Evolutionary conservation across 179 eudicot species (phyloP), one percentile per base, ranked within the genome.

Genomic region (Patellifolia procumbens): DNA sequence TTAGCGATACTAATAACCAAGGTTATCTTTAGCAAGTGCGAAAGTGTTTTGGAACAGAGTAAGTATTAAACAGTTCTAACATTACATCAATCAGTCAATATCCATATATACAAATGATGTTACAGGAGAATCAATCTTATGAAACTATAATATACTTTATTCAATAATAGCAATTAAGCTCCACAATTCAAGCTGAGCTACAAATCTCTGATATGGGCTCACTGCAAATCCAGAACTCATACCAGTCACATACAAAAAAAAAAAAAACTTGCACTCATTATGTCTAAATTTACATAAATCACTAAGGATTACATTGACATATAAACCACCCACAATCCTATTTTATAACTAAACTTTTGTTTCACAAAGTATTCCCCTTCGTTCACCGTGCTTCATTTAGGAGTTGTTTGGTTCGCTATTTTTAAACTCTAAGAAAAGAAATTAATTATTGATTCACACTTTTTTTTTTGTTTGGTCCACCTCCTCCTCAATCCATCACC

Each of bases 241-340:
- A 77, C 42, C 76, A 63, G 49, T 64, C 76, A 78, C 78, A 79
- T 61, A 73, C 56, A 43, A 39, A 64, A 53, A 56, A 53, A 42
- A 49, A 74, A 24, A 58, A 64, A 61, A 63, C 46, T 59, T 79
- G 59, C 68, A 79, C 68, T 22, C 64, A 66, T 69, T 69, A 69
- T 75, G 51, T 76, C 72, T 55, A 60, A n/a, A 39, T 26, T 55
- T 70, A 80, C 64, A 68, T 51, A 70, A 70, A 75, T 10, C 51
- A 79, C 0, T 3, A 20, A 58, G 65, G 68, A 77, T 67, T 77
- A 66, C 78, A 73, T 29, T 76, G 48, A 76, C 83, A 80, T 68
- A n/a, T 64, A 17, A 63, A 80, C 31, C 60, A 75, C 56, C 72
- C 62, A 55, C 73, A 55, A 48, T 3, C 31, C 68, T 65, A 81